A percentile compares a stretch with the other conserved stretches of the same genome.
Conservation (phyloP, 768 basidiomycete genomes). For the Rhizopogon salebrosus region DNA sequence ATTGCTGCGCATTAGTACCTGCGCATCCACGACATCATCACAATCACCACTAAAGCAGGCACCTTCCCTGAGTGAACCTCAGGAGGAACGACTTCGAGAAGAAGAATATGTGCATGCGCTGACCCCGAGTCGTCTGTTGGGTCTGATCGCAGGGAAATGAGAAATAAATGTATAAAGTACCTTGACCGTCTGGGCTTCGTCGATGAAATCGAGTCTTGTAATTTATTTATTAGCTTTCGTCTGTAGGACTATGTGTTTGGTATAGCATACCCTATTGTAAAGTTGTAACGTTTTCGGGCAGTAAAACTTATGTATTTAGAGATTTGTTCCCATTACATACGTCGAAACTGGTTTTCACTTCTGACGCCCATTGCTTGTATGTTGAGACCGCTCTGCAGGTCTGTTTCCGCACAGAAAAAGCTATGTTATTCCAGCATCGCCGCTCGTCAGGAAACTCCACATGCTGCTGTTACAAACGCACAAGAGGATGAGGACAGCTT, state of each 20-base stretch:
- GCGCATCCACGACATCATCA: slow-evolving; percentile 16
- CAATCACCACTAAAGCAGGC: slow-evolving; percentile 2
- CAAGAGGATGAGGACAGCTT: not conserved
- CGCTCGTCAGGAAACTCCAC: not conserved
- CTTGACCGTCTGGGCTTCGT: not conserved
- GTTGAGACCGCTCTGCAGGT: slow-evolving; percentile 5
- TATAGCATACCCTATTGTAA: not conserved
- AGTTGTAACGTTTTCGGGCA: not conserved
- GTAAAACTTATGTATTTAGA: too few relatives aligned
- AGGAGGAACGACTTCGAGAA: not conserved
- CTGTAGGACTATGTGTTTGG: not conserved
- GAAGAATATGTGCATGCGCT: slow-evolving; percentile 10
- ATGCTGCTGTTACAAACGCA: not conserved
- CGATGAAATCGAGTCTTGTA: not conserved
- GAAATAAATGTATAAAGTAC: not conserved
- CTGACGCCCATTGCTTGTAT: slow-evolving; percentile 7
- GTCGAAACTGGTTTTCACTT: not conserved
- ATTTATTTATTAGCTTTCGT: not conserved
- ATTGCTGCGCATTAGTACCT: slow-evolving; percentile 56
- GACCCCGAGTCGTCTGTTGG: slow-evolving; percentile 22
- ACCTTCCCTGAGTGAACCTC: not conserved
- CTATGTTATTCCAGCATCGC: not conserved
- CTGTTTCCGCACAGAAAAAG: not conserved
- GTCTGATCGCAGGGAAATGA: slow-evolving; percentile 8
- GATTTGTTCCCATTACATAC: not conserved